Percentiles rank a stretch among this genome's conserved stretches.
phyloP scores from a whole-genome alignment of 1,284 basidiomycete genomes.

The Coniferiporia weirii region DNA sequence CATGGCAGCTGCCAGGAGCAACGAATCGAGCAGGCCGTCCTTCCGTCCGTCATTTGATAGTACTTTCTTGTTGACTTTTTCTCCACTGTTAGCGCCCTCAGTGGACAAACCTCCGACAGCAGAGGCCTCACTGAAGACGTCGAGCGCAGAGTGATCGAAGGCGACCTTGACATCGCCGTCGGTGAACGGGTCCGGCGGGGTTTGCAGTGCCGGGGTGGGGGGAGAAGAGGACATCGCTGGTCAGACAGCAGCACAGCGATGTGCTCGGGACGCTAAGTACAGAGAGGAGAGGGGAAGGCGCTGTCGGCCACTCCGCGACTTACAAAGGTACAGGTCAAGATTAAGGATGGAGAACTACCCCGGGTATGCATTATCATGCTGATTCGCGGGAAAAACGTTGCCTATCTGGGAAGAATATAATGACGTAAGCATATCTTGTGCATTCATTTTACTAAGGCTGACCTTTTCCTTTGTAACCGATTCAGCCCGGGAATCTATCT shows the following conservation, averaged over 20 bases:
- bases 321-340: not conserved
- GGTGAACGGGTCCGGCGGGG: conserved; percentile 17
- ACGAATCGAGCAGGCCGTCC: conserved; percentile 66
- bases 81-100: not conserved
- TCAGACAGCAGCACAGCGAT: conserved; percentile 22
- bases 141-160: not conserved
- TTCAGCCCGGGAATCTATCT: too few relatives aligned
- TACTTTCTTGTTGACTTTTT: conserved; percentile 23
- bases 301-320: not conserved
- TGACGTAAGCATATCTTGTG: too few relatives aligned
- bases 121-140: not conserved
- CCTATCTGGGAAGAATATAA: too few relatives aligned
- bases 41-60: conserved; percentile 39
- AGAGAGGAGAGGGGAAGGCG: conserved; percentile 3
- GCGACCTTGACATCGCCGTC: conserved; percentile 8
- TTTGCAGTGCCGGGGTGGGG: conserved; percentile 4
- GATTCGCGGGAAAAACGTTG: not conserved
- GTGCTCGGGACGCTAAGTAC: conserved; percentile 8
- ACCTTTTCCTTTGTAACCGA: too few relatives aligned
- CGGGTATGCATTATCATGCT: not conserved
- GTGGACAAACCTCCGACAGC: conserved; percentile 16
- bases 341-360: not conserved
- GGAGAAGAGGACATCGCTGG: conserved; percentile 19
- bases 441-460: too few relatives aligned
- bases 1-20: conserved; percentile 65